Base-by-base conservation (phyloP, 805 yeast species). In the Yarrowia deformans region DNA sequence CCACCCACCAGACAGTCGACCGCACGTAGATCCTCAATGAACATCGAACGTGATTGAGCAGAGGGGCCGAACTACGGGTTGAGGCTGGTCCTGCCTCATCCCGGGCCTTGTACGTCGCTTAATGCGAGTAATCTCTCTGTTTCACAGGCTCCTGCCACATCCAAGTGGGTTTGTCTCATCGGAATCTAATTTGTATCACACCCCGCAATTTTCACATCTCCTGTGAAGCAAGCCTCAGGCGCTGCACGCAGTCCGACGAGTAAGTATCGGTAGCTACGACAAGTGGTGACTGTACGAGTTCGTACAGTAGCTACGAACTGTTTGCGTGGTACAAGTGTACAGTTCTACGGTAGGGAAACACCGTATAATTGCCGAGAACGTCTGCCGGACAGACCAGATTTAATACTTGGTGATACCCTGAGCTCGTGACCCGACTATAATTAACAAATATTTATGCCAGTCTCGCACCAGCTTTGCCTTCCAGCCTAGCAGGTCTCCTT, bases 191-290 rank as follows among this genome's bases (percentile, higher is more conserved):
- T 34, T 50, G 54, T 12, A 46, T 19, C 35, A 14, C 52, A 34
- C 56, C 56, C 40, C 56, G 40, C 56, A 50, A 14, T n/a, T 34
- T 50, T 9, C 8, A 39, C 37, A 50, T n/a, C 52, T 29, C 52
- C 35, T 48, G 52, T 23, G 52, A 48, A 48, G 29, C 52, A 48
- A 48, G 49, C 52, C 52, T 29, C 35, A 23, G 29, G n/a, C 39
- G 16, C 54, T 23, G 34, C 32, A 8, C 16, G 10, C 46, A 48
- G 54, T 29, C 35, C 54, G 18, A 42, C 19, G 18, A 16, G 16
- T 23, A 23, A 23, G 29, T 23, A 23, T 23, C 29, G 29, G 29
- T 23, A 23, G 3, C 29, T 23, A 23, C 29, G 29, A 23, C 29
- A 23, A 23, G 29, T 23, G 29, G 29, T 23, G 29, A 23, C 29